A percentile compares a stretch with the other conserved stretches of the same genome.
Conservation (phyloP, 1,284 basidiomycete genomes). For the Lentinula novae-zelandiae region DNA sequence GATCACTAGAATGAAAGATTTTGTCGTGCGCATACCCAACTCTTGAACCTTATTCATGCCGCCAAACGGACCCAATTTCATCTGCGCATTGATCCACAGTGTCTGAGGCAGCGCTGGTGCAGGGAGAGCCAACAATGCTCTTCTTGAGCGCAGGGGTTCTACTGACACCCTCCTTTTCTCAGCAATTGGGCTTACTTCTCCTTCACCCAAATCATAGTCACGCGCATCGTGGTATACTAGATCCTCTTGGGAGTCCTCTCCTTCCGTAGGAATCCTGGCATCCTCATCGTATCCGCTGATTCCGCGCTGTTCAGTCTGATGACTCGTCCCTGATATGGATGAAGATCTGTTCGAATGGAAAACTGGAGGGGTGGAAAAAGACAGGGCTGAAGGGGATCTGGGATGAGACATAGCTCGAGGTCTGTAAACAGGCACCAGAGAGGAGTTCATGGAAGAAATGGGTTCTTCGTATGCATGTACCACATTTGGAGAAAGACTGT, state of each 20-base stretch:
- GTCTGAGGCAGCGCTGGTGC: constrained; percentile 8
- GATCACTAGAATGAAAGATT: constrained; percentile 38
- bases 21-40: constrained; percentile 26
- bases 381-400: not conserved
- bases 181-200: not conserved
- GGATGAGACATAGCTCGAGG: not conserved
- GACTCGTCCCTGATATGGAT: not conserved
- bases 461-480: not conserved
- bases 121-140: constrained; percentile 19
- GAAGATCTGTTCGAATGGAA: not conserved
- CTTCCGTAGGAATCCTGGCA: not conserved
- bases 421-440: not conserved
- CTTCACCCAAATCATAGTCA: not conserved
- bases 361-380: not conserved
- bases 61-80: not conserved
- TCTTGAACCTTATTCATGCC: not conserved
- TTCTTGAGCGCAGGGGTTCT: not conserved
- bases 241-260: not conserved
- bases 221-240: constrained; percentile 2
- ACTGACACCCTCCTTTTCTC: not conserved
- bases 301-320: not conserved
- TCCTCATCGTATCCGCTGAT: not conserved
- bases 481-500: not conserved
- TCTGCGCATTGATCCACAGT: constrained; percentile 1
- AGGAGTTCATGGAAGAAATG: not conserved